These are phyloP conservation scores for Solanum phureja DNA, from an alignment of 257 asterid genomes.

Conservation along the genomic window DNA sequence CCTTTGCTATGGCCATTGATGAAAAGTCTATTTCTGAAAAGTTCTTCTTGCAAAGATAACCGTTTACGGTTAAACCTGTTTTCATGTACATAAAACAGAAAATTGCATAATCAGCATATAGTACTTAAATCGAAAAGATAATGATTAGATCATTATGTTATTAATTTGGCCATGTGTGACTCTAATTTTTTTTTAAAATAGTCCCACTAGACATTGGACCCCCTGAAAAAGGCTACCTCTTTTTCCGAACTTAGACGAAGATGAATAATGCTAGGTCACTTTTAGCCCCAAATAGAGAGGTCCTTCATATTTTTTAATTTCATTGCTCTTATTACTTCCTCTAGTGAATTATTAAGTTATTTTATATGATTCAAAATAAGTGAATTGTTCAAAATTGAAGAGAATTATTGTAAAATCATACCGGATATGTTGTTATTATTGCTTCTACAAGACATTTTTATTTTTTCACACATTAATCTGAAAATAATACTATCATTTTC, in stretches of 20 bases:
- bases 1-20: conserved; percentile 26
- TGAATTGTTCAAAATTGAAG: too few relatives aligned
- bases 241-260: neutral
- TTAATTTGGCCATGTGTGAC: neutral
- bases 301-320: neutral
- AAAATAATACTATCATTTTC: neutral
- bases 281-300: neutral
- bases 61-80: conserved; percentile 42
- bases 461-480: neutral
- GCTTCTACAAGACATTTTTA: neutral
- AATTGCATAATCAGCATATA: neutral
- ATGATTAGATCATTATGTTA: neutral
- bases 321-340: too few relatives aligned
- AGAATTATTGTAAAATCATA: too few relatives aligned
- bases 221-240: neutral
- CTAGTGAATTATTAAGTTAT: too few relatives aligned
- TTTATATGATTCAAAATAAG: too few relatives aligned
- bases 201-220: neutral
- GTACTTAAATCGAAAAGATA: neutral
- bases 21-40: conserved; percentile 50
- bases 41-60: conserved; percentile 40
- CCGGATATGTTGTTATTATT: too few relatives aligned
- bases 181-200: neutral
- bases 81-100: neutral
- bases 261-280: neutral